Conservation (phyloP, 805 yeast species). For the Yamadazyma scolyti region DNA sequence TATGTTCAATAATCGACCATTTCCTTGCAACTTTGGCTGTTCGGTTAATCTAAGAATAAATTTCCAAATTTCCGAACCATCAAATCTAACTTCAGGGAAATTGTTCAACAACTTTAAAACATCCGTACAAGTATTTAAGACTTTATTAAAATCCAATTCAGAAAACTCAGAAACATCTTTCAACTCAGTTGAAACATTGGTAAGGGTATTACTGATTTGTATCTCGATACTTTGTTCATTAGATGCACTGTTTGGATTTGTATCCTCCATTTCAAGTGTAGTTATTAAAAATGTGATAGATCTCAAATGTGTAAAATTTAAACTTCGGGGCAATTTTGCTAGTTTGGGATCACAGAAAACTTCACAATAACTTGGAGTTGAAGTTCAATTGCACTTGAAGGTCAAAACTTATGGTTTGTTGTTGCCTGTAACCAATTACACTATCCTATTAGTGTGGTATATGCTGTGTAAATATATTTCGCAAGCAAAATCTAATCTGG, state of each 20-base stretch:
- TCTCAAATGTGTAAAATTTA: slow-evolving; percentile 2
- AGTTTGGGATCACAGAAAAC: no score
- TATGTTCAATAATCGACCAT: slow-evolving; percentile 2
- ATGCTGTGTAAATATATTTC: no score
- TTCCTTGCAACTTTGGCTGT: background rate
- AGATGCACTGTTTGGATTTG: background rate
- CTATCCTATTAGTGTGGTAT: no score
- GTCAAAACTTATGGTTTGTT: no score
- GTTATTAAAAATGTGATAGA: background rate
- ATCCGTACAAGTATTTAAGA: slow-evolving; percentile 7
- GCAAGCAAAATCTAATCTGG: no score
- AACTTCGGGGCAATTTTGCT: slow-evolving; percentile 1
- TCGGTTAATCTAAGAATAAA: slow-evolving; percentile 3
- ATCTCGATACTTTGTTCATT: slow-evolving; percentile 1
- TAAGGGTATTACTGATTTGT: slow-evolving; percentile 4
- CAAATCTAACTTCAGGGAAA: slow-evolving; percentile 1
- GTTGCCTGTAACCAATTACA: no score
- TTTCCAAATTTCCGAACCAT: slow-evolving; percentile 4
- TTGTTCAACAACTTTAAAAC: slow-evolving; percentile 7
- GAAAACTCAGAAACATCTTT: background rate
- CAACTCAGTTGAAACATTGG: slow-evolving; percentile 7
- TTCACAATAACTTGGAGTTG: no score
- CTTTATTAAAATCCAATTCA: slow-evolving; percentile 2
- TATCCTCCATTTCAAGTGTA: slow-evolving; percentile 1
- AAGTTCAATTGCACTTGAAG: no score